Base-by-base conservation (phyloP, 129 eudicot species). In the Scalesia atractyloides region DNA sequence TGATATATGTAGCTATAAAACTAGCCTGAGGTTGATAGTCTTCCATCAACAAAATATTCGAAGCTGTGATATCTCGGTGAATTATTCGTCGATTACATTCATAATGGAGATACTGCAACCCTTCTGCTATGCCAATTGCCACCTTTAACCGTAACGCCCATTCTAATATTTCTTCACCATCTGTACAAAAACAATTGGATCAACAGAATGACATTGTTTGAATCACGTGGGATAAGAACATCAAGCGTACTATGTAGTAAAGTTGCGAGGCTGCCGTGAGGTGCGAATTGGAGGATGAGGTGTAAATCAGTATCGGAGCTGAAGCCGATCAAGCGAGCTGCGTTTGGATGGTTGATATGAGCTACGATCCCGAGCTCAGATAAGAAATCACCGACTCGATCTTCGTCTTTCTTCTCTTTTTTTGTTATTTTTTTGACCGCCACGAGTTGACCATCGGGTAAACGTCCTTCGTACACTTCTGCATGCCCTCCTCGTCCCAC, bases 401-500 rank as follows among this genome's bases (percentile, higher is more conserved):
- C 91, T 76, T 94, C 96, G 7, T 95, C 90, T 68, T 86, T 89
- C 70, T 90, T 86, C 39, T 88, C 84, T 56, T 80, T 82, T 77
- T 91, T 95, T 5, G 80, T 88, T 56, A 95, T 87, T 76, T 82
- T 86, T 70, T 95, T 95, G 44, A 95, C 96, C 0, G 99, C 96
- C 9, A 95, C 91, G 34, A 88, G 47, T 66, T 83, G 82, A 47
- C 97, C 97, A 61, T 95, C 96, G 4, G 89, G 54, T 82, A 95
- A 86, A 52, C 72, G 13, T 24, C 99, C 99, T 83, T 86, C 86
- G 84, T 95, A 95, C 80, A 90, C 99, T 76, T 95, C 94, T 9
- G 99, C 97, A 41, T 90, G 97, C 15, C 99, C 99, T 2, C 99
- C 99, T 85, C 89, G 73, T 62, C 99, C 99, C 26, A 95, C 61